A percentile compares a stretch with the other conserved stretches of the same genome.
phyloP scores from a whole-genome alignment of 2,329 filamentous ascomycete species.

The Nemania sp. region DNA sequence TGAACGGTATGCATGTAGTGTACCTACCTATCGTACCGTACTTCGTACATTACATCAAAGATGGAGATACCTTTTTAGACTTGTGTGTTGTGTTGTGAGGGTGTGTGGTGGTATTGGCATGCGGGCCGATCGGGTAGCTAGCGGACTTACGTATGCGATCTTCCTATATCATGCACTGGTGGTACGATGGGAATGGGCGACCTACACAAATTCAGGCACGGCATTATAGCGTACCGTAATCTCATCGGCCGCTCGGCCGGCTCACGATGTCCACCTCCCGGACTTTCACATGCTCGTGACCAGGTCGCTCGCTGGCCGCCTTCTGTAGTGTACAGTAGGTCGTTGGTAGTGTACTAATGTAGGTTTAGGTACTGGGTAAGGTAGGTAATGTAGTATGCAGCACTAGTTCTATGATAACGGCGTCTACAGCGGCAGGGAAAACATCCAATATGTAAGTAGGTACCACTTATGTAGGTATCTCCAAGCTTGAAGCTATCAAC shows the following conservation, averaged over 20 bases:
- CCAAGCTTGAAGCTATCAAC: too few relatives aligned
- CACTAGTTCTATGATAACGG: not conserved
- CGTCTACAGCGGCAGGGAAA: not conserved
- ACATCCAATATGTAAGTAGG: too few relatives aligned
- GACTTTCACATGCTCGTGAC: not conserved
- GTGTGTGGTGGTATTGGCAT: too few relatives aligned
- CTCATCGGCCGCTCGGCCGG: not conserved
- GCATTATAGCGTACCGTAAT: not conserved
- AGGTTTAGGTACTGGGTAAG: too few relatives aligned
- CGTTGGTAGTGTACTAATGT: too few relatives aligned
- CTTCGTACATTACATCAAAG: not conserved
- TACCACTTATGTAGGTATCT: not conserved
- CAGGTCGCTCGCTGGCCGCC: too few relatives aligned
- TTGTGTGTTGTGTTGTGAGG: too few relatives aligned
- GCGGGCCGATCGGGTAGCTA: not conserved
- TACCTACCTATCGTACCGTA: not conserved
- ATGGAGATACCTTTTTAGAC: too few relatives aligned
- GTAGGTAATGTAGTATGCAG: too few relatives aligned
- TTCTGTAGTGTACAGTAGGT: too few relatives aligned
- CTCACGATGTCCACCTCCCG: not conserved
- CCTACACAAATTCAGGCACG: constrained; percentile 3
- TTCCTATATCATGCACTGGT: constrained; percentile 19
- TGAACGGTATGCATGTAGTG: not conserved
- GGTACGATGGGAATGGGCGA: constrained; percentile 17
- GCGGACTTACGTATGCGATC: not conserved